Base-by-base conservation (phyloP, 108 stramenopile species). In the Skeletonema potamos region DNA sequence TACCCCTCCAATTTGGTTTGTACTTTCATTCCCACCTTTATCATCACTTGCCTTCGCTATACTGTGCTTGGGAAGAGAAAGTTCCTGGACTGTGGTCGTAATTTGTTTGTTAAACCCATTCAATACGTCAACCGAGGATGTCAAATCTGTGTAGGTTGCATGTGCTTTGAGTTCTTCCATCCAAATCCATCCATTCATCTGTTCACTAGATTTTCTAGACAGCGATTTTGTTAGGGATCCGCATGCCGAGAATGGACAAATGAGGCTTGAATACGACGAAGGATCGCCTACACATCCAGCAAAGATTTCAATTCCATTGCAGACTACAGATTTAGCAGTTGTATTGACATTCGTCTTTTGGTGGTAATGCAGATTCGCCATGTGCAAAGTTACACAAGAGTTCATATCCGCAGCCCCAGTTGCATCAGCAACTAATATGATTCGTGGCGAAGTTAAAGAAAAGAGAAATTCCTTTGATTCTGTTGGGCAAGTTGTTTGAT, bases 81-180 rank as follows among this genome's bases (percentile, higher is more conserved):
- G 30, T 37, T 11, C 68, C 71, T 54, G 18, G 86, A 51, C 15
- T 57, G 33, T 15, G 81, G 51, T 41, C 4, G 2, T 22, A 22
- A 51, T 51, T 10, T 51, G 48, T 24, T 51, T 51, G 48, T 51
- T 51, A 24, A 51, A 20, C 1, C 48, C 48, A 26, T 64, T 64
- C 27, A 68, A 70, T 7, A 92, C 91, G 24, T 89, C 84, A 37
- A 84, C 55, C 22, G 87, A 87, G 13, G 81, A 58, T 2, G 54
- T 62, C 73, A 92, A 73, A 58, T 92, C 87, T 51, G 87, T 82
- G 61, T 86, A 92, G 6, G 87, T 72, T 17, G 87, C 84, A 27
- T 84, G 67, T 11, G 87, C 88, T 34, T 62, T 30, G 15, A 92
- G 55, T 4, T 78, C 66, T 26, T 88, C 88, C 27, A 73, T 61